Base-by-base conservation (phyloP, 768 basidiomycete genomes). In the Mycena belliarum region DNA sequence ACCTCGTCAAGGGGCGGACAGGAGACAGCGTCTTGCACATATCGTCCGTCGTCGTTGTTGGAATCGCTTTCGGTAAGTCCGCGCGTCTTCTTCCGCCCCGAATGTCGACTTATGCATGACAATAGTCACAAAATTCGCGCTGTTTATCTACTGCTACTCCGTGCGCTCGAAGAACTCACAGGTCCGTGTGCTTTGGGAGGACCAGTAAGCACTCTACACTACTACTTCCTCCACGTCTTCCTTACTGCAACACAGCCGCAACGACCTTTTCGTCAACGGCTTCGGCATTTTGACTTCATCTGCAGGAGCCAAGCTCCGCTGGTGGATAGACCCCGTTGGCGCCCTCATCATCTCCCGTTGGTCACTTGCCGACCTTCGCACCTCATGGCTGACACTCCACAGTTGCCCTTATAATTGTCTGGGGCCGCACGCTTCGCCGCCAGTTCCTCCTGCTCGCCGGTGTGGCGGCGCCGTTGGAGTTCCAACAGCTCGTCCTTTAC, bases 401-500 rank as follows among this genome's bases (percentile, higher is more conserved):
- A 28, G 53, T 71, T 20, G 80, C 72, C 20, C 76, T 87, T 46
- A 82, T 83, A 59, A 51, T 73, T 14, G 72, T 80, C 4, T 86
- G 80, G 85, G 65, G 70, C 26, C 63, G 71, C 49, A 86, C 84
- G 2, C 69, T 82, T 32, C 78, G 76, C 52, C 70, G 71, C 42
- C 77, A 86, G 65, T 87, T 87, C 66, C 74, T 75, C 50, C 74
- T 81, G n/a, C 73, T 88, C 16, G 84, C 84, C 6, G 87, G 87
- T 10, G 80, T 81, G 53, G 79, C 83, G 1, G 87, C 86, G 6
- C 82, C 83, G 7, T 72, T 79, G 28, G 85, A 86, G 23, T 87
- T 85, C 68, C 68, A 77, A 35, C 81, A 86, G 66, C 74, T 86
- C 23, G 78, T 87, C 66, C 79, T 80, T 0, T 88, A 88, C 78